Evolutionary conservation across 768 basidiomycete species (phyloP).

Genomic region (Hortiboletus campestris): DNA sequence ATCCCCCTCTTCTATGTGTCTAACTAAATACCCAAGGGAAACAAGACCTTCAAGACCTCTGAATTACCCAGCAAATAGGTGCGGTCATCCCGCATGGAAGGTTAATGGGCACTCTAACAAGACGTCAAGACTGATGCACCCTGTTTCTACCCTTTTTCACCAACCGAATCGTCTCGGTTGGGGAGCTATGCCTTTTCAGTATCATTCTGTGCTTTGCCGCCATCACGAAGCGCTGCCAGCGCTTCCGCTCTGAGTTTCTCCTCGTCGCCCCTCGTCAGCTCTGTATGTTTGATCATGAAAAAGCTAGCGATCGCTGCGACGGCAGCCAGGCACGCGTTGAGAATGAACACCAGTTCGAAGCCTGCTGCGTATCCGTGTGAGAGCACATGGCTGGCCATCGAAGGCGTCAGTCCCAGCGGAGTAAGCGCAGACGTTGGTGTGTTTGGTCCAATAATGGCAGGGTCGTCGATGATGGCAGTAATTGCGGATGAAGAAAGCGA

Average conservation of each 20-base stretch:
- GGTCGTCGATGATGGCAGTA: conserved; percentile 48
- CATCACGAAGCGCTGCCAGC: conserved; percentile 8
- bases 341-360: conserved; percentile 57
- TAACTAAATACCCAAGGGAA: background rate
- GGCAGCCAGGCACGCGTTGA: conserved; percentile 55
- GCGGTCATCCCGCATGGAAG: background rate
- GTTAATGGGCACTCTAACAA: background rate
- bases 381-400: conserved; percentile 42
- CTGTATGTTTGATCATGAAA: conserved; percentile 59
- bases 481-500: conserved; percentile 39
- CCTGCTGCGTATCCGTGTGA: conserved; percentile 53
- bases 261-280: conserved; percentile 58
- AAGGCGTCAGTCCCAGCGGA: conserved; percentile 36
- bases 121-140: too few relatives aligned
- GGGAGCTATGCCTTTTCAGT: conserved; percentile 2
- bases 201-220: background rate
- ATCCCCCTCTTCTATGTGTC: background rate
- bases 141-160: background rate
- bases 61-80: background rate
- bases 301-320: conserved; percentile 55
- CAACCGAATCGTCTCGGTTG: background rate
- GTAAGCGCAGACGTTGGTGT: conserved; percentile 32
- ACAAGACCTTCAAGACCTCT: background rate
- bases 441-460: conserved; percentile 35
- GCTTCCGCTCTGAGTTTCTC: conserved; percentile 45